Percentiles rank a stretch among this genome's conserved stretches.
Conservation (phyloP, 192 early-diverging fungal species). For the Entrophospora sp. region DNA sequence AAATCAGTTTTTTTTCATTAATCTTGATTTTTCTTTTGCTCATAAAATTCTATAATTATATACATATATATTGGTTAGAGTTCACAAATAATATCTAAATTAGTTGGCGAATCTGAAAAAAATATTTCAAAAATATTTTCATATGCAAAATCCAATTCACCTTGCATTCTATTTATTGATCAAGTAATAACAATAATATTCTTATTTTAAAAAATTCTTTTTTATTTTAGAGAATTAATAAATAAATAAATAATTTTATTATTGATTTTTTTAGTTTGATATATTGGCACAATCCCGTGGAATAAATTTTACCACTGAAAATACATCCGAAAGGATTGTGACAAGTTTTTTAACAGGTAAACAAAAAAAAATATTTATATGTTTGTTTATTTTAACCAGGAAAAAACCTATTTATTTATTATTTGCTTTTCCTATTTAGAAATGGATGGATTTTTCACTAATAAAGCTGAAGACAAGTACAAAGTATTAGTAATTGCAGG, state of each 20-base stretch:
- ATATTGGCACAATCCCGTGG: slow-evolving; percentile 70
- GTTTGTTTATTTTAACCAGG: not conserved
- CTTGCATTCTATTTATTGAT: slow-evolving; percentile 89
- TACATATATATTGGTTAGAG: too few species aligned
- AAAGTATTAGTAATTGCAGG: slow-evolving; percentile 66
- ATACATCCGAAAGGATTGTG: slow-evolving; percentile 80
- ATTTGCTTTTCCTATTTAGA: too few species aligned
- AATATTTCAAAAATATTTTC: slow-evolving; percentile 77
- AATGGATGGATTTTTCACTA: slow-evolving; percentile 65
- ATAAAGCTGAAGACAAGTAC: slow-evolving; percentile 21
- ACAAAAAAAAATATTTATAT: too few species aligned
- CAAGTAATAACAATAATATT: slow-evolving; percentile 56
- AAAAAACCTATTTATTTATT: too few species aligned
- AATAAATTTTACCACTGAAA: slow-evolving; percentile 60
- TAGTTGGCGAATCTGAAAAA: slow-evolving; percentile 91
- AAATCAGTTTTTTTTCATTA: not conserved
- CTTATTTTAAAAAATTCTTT: too few species aligned
- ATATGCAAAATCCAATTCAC: slow-evolving; percentile 70
- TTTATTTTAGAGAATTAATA: too few species aligned
- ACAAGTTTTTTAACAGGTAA: slow-evolving; percentile 73
- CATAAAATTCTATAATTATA: too few species aligned
- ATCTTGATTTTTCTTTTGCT: not conserved
- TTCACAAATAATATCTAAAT: slow-evolving; percentile 78
- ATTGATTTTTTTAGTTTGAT: slow-evolving; percentile 62
- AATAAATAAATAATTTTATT: too few species aligned